A percentile compares a stretch with the other conserved stretches of the same genome.
These are phyloP conservation scores for Paulownia fortunei DNA, from an alignment of 257 asterid genomes.

Conservation along the genomic window DNA sequence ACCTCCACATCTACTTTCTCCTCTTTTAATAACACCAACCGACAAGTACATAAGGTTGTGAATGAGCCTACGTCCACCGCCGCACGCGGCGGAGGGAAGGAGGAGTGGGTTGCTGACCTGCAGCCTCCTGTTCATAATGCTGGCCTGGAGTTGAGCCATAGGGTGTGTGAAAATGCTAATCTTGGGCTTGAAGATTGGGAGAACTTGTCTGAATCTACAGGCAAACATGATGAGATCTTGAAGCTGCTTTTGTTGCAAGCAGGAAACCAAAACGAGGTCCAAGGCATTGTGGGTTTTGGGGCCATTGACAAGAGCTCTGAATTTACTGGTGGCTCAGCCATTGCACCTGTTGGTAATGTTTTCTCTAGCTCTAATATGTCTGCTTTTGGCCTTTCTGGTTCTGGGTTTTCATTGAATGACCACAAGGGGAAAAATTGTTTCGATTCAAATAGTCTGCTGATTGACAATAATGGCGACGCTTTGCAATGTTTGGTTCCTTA, in stretches of 20 bases:
- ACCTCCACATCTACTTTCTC: constrained; percentile 61
- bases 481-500: constrained; percentile 10
- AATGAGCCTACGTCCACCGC: constrained; percentile 19
- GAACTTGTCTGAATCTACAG: constrained; percentile 46
- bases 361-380: constrained; percentile 4
- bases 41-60: constrained; percentile 8
- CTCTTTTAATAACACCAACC: constrained; percentile 36
- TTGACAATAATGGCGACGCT: neutral
- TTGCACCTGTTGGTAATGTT: constrained; percentile 3
- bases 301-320: neutral
- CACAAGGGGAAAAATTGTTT: constrained; percentile 33
- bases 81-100: constrained; percentile 19
- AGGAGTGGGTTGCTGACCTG: constrained; percentile 37
- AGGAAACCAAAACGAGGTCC: constrained; percentile 12
- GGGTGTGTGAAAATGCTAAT: constrained; percentile 38
- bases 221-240: constrained; percentile 25
- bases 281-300: constrained; percentile 14
- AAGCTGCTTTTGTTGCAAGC: constrained; percentile 14
- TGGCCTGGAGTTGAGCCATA: constrained; percentile 37
- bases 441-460: constrained; percentile 15
- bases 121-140: constrained; percentile 29
- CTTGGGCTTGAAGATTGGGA: constrained; percentile 60
- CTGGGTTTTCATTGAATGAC: constrained; percentile 19
- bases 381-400: constrained; percentile 14
- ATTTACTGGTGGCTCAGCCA: neutral